A percentile compares a stretch with the other conserved stretches of the same genome.
Evolutionary conservation across 2,329 filamentous ascomycete species (phyloP).

Genomic region (Pseudocercospora crystallina): DNA sequence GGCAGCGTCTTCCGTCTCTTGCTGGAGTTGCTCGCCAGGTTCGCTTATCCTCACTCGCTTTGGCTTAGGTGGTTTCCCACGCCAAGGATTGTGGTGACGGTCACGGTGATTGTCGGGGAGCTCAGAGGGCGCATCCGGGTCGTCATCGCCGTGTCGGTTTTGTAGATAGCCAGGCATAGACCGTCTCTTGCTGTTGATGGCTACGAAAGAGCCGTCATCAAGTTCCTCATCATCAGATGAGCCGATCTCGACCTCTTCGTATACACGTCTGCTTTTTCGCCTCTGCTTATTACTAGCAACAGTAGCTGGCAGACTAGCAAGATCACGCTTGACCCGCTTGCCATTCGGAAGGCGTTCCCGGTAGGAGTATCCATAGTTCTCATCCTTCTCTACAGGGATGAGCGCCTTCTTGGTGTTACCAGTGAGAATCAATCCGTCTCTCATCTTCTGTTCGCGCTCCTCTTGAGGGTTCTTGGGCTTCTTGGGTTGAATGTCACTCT

Average conservation of each 20-base stretch:
- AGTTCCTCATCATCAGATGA: constrained; percentile 43
- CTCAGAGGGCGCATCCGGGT: constrained; percentile 43
- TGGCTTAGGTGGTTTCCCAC: constrained; percentile 3
- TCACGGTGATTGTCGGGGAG: constrained; percentile 45
- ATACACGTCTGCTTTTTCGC: constrained; percentile 30
- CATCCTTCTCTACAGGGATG: constrained; percentile 34
- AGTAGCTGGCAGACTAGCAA: constrained; percentile 14
- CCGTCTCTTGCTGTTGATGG: constrained; percentile 22
- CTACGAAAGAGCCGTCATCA: constrained; percentile 16
- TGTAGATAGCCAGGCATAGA: constrained; percentile 41
- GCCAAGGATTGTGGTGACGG: constrained; percentile 30
- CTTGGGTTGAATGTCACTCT: constrained; percentile 35
- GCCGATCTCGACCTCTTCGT: constrained; percentile 49
- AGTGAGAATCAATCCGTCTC: constrained; percentile 29
- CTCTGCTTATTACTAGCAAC: constrained; percentile 21
- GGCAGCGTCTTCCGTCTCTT: constrained; percentile 13
- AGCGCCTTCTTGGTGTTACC: constrained; percentile 34
- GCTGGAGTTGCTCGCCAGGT: constrained; percentile 16
- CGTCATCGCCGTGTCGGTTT: constrained; percentile 41
- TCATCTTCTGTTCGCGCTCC: constrained; percentile 39
- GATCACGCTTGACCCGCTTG: constrained; percentile 20
- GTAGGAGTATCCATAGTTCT: constrained; percentile 32
- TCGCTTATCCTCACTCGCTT: constrained; percentile 5
- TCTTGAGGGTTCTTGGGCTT: constrained; percentile 29
- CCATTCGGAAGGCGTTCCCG: constrained; percentile 35